Percentiles rank a stretch among this genome's conserved stretches.
phyloP scores from a whole-genome alignment of 2,329 filamentous ascomycete genomes.

The Dryadomyces quercus-mongolicae region DNA sequence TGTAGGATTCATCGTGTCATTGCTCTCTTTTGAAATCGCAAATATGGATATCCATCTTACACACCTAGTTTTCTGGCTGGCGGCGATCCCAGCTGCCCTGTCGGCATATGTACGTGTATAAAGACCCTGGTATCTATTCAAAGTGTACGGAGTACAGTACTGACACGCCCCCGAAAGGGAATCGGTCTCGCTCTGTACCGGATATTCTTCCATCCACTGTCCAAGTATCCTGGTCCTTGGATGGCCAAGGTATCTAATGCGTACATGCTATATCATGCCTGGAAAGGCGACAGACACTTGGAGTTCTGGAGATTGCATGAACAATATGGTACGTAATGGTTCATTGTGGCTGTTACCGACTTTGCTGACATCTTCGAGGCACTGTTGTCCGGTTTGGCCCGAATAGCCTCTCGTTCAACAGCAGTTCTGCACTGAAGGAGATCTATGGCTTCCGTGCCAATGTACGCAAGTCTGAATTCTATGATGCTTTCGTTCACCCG shows the following conservation, averaged over 20 bases:
- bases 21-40: not conserved
- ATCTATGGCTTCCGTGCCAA: constrained; percentile 54
- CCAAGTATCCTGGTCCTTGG: constrained; percentile 52
- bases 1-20: not conserved
- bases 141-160: not conserved
- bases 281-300: constrained; percentile 62
- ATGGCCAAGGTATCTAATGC: constrained; percentile 51
- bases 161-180: constrained; percentile 18
- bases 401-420: constrained; percentile 68
- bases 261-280: constrained; percentile 61
- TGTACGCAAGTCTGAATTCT: constrained; percentile 58
- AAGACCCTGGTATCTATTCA: not conserved
- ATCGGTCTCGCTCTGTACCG: constrained; percentile 38
- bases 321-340: constrained; percentile 46
- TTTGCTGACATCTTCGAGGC: not conserved
- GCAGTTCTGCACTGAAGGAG: constrained; percentile 51
- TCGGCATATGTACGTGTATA: not conserved
- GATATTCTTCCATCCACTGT: constrained; percentile 51
- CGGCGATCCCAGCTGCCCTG: not conserved
- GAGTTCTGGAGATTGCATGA: constrained; percentile 60
- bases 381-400: constrained; percentile 67
- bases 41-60: not conserved
- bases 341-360: too few relatives aligned
- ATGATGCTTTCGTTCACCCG: constrained; percentile 60
- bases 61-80: not conserved